Conservation (phyloP, 495 filamentous ascomycete genomes). For the Talaromyces nanjingensis region DNA sequence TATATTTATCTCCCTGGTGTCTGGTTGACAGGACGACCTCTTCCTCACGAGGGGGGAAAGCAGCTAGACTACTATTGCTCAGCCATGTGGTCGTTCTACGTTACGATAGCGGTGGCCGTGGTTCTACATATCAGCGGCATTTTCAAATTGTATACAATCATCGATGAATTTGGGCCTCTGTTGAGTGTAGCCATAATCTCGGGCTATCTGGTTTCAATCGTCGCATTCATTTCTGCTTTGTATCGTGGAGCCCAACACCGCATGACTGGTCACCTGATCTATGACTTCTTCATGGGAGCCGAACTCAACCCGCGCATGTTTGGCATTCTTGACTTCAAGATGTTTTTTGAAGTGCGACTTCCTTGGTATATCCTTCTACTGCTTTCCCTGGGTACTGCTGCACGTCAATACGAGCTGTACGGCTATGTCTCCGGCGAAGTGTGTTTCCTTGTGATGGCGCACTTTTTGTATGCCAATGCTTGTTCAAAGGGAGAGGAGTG, state of each 20-base stretch:
- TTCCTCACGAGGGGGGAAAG: constrained; percentile 72
- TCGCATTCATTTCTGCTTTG: constrained; percentile 76
- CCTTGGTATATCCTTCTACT: constrained; percentile 94
- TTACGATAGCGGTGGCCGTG: constrained; percentile 62
- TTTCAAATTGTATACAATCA: constrained; percentile 87
- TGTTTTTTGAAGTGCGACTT: constrained; percentile 97
- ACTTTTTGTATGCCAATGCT: constrained; percentile 94
- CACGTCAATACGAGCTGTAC: constrained; percentile 79
- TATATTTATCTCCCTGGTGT: constrained; percentile 85
- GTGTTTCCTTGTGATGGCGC: constrained; percentile 81
- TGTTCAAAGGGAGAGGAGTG: constrained; percentile 92
- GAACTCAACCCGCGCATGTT: constrained; percentile 96
- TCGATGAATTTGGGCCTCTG: constrained; percentile 92
- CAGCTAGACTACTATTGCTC: constrained; percentile 93
- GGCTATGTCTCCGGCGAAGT: constrained; percentile 91
- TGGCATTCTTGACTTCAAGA: constrained; percentile 92
- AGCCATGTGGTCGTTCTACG: constrained; percentile 78
- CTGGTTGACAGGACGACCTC: constrained; percentile 74
- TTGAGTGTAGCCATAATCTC: constrained; percentile 82
- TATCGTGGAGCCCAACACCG: constrained; percentile 71
- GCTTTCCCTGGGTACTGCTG: constrained; percentile 66
- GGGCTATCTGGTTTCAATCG: constrained; percentile 67
- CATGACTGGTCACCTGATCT: constrained; percentile 87
- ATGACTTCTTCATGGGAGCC: constrained; percentile 99
- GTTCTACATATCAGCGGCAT: constrained; percentile 70